phyloP scores from a whole-genome alignment of 257 asterid genomes.

The Lantana camara region DNA sequence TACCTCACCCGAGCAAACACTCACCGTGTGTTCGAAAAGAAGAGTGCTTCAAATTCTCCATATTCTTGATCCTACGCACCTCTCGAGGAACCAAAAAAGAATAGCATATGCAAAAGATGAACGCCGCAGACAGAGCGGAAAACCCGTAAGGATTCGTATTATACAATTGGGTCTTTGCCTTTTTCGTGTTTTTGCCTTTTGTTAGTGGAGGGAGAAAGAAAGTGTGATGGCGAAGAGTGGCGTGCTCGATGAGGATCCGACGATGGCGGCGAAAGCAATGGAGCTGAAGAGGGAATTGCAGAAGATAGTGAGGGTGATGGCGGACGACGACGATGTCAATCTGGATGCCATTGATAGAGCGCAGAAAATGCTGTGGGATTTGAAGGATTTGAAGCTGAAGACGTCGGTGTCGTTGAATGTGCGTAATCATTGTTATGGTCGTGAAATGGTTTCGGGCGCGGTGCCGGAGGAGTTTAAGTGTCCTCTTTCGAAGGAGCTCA shows the following conservation, averaged over 20 bases:
- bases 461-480: constrained; percentile 79
- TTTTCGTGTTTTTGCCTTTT: too few relatives aligned
- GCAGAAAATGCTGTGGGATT: constrained; percentile 40
- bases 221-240: constrained; percentile 71
- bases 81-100: neutral
- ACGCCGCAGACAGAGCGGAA: neutral
- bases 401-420: constrained; percentile 31
- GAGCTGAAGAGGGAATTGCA: constrained; percentile 70
- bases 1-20: constrained; percentile 7
- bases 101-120: neutral
- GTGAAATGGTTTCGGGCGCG: constrained; percentile 11
- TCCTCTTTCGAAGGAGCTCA: constrained; percentile 74
- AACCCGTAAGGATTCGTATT: neutral
- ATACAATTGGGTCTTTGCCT: neutral
- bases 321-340: constrained; percentile 51
- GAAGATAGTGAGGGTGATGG: constrained; percentile 55
- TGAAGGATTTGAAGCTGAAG: constrained; percentile 56
- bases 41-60: neutral
- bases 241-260: constrained; percentile 48
- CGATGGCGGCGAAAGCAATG: constrained; percentile 46
- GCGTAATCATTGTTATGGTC: neutral
- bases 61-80: neutral
- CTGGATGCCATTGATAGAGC: constrained; percentile 68
- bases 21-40: neutral
- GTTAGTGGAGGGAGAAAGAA: neutral